Evolutionary conservation across 345 rosid species (phyloP), one percentile per base, ranked within the genome.

Genomic region (Acer saccharum): DNA sequence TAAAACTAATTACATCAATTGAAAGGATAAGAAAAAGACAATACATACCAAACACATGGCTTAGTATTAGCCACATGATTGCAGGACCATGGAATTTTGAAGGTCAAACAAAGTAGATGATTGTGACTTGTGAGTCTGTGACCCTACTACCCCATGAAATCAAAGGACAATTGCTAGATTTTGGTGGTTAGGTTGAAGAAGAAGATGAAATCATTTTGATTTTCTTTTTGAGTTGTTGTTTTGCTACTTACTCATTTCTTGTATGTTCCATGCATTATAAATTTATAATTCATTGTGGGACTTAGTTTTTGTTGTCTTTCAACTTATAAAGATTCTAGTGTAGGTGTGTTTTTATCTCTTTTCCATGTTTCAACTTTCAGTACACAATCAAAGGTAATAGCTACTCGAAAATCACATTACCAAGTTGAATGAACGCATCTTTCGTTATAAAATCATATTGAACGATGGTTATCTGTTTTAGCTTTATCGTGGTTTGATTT

Each of bases 11-110:
- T 60, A 60, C 44, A 35, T 23, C 10, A 16, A 32, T 21, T 14
- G 57, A 21, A 21, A 65, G 18, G 50, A 76, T 44, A 72, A 6
- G 48, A 35, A 35, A 6, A 35, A 35, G 39, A 35, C 0, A 35
- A 35, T 35, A 35, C 6, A 35, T n/a, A 43, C 72, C 39, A 79
- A 44, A 68, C 54, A 43, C 75, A 52, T 72, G 83, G 81, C 80
- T 65, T 27, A 17, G 2, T 4, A 4, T 63, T 43, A 61, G 74
- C 78, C 72, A 27, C 72, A 44, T 41, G 43, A 76, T 72, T 69
- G 39, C 6, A 21, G 79, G 81, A 63, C 72, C 80, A 32, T 71
- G n/a, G 0, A 72, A 66, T 55, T 25, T 3, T 55, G 9, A 9
- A 16, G 65, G 76, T 27, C 73, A 60, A 32, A n/a, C 18, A 7